Conservation (phyloP, 2,329 filamentous ascomycete genomes). For the Cyclaneusma minus region DNA sequence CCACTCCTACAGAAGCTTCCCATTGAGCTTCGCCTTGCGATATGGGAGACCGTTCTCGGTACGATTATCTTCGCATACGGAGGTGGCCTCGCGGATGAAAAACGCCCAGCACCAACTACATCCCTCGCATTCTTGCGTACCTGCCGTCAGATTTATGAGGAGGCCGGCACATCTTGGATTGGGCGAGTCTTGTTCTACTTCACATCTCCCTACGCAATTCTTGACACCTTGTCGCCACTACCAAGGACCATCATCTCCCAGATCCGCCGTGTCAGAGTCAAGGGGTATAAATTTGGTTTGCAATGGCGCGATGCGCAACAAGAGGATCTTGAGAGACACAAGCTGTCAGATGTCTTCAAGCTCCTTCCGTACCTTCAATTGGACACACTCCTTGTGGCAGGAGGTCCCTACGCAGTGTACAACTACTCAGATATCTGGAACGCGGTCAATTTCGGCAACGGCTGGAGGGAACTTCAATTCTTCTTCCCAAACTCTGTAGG, state of each 20-base stretch:
- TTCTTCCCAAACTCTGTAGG: conserved; percentile 8
- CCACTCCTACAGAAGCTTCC: too few species aligned
- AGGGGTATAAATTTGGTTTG: too few species aligned
- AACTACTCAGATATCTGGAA: too few species aligned
- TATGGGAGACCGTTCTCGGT: too few species aligned
- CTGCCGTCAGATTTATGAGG: conserved; percentile 6
- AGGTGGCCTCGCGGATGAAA: too few species aligned
- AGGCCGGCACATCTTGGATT: conserved; percentile 5
- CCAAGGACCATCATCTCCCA: conserved; percentile 5
- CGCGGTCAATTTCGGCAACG: conserved; percentile 7
- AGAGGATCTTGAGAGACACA: too few species aligned
- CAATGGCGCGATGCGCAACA: too few species aligned
- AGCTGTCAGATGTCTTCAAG: too few species aligned
- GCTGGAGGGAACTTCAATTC: conserved; percentile 9
- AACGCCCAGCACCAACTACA: too few species aligned
- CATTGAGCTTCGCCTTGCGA: too few species aligned
- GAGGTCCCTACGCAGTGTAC: too few species aligned
- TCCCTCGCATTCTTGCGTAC: conserved; percentile 7
- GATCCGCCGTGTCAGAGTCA: conserved; percentile 8
- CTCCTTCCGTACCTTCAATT: conserved; percentile 8
- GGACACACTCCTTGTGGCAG: conserved; percentile 8
- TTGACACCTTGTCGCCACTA: conserved; percentile 6
- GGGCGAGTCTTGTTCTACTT: conserved; percentile 7
- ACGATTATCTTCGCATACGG: too few species aligned
- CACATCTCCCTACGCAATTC: conserved; percentile 4